Percentiles rank a stretch among this genome's conserved stretches.
These are phyloP conservation scores for Tremellales sp. DNA, from an alignment of 1,284 basidiomycete genomes.

Conservation along the genomic window DNA sequence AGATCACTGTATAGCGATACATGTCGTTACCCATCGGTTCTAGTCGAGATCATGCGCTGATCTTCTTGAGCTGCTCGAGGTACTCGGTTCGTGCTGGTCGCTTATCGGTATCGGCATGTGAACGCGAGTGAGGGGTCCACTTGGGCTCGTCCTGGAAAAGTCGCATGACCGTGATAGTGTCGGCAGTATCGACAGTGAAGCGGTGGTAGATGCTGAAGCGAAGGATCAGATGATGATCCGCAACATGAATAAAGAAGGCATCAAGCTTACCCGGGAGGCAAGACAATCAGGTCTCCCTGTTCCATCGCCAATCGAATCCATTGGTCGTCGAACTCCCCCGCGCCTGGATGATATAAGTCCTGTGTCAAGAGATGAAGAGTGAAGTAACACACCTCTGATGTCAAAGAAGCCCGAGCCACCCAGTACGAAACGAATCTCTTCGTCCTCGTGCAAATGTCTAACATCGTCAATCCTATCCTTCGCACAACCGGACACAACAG, in stretches of 20 bases:
- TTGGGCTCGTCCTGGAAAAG: conserved; percentile 86
- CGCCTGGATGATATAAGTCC: not conserved
- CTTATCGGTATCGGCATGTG: conserved; percentile 56
- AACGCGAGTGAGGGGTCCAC: conserved; percentile 71
- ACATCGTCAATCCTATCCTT: not conserved
- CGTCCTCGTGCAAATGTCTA: conserved; percentile 85
- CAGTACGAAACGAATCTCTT: conserved; percentile 82
- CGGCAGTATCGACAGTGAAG: conserved; percentile 69
- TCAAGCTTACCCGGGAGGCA: conserved; percentile 60
- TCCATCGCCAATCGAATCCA: conserved; percentile 71
- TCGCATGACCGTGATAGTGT: conserved; percentile 67
- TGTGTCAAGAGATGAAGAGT: not conserved
- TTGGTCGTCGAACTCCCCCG: conserved; percentile 50
- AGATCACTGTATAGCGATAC: too few relatives aligned
- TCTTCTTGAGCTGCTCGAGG: conserved; percentile 44
- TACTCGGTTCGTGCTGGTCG: conserved; percentile 64
- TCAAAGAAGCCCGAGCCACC: conserved; percentile 81
- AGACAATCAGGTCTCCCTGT: conserved; percentile 66
- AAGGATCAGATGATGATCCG: not conserved
- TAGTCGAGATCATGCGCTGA: too few relatives aligned
- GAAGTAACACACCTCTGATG: conserved; percentile 59
- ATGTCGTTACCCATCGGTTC: too few relatives aligned
- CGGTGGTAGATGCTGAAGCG: conserved; percentile 69
- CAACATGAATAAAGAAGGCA: too few relatives aligned
- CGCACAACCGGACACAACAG: not conserved